Evolutionary conservation across 495 filamentous ascomycete species (phyloP), one percentile per base, ranked within the genome.

Genomic region (Neurospora sp.): DNA sequence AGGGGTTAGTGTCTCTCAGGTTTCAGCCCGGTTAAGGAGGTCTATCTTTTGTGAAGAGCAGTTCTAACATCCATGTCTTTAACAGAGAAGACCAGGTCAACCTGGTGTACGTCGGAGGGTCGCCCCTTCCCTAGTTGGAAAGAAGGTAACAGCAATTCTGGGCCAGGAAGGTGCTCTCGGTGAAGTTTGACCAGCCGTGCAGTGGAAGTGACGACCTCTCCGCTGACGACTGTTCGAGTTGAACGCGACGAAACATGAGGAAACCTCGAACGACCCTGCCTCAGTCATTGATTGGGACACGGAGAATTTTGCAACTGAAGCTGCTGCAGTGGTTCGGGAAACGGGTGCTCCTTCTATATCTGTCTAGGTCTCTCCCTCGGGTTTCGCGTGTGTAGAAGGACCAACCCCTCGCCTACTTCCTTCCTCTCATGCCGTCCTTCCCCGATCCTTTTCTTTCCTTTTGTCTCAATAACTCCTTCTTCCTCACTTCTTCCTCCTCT

Each of bases 321-420:
- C 38, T 68, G 37, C 35, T 39, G 40, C 35, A 41, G 68, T 38
- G 68, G 41, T 14, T 45, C 40, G 17, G 17, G 48, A 65, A 68
- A 40, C 16, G 39, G 69, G 73, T 73, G 59, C 71, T 72, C 75
- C 72, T 75, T 65, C 75, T 80, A 80, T 80, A 80, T 78, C 75
- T 78, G 75, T 42, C 71, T 68, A 61, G 41, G 20, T 53, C 69
- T 37, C 38, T 61, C 40, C 45, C 70, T n/a, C 37, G 70, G 70
- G 27, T 35, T 65, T 17, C 53, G 53, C 70, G 48, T 27, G 27
- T 31, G 27, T 35, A 27, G 41, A 69, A 20, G 70, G 16, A 31
- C 44, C 44, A 38, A 31, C 44, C 16, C 22, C 8, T n/a, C 41
- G 27, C 44, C 20, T 53, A 53, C 69, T 65, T 65, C 53, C 20